phyloP scores from a whole-genome alignment of 768 basidiomycete genomes.

The Boletus subcaerulescens region DNA sequence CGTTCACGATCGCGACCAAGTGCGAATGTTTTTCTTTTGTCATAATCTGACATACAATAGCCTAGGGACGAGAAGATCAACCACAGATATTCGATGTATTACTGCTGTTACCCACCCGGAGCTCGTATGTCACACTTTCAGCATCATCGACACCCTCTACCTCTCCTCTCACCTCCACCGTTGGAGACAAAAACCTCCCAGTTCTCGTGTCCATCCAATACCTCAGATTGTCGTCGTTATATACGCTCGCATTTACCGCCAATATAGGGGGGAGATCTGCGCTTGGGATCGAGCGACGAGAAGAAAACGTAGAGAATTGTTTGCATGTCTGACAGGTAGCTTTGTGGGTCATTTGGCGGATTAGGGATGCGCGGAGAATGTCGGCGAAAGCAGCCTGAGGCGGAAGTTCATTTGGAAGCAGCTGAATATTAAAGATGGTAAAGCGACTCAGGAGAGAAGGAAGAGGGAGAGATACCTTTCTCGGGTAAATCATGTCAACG shows the following conservation, averaged over 20 bases:
- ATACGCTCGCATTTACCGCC: constrained; percentile 80
- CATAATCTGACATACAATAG: constrained; percentile 77
- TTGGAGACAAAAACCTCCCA: constrained; percentile 54
- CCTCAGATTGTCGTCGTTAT: constrained; percentile 67
- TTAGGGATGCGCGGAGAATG: constrained; percentile 70
- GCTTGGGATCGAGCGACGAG: constrained; percentile 61
- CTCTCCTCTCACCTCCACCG: constrained; percentile 56
- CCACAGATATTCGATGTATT: neutral
- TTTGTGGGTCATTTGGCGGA: constrained; percentile 82
- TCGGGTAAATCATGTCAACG: constrained; percentile 83
- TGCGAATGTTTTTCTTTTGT: constrained; percentile 73
- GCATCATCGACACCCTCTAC: constrained; percentile 56
- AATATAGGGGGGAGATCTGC: constrained; percentile 77
- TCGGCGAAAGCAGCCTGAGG: constrained; percentile 54
- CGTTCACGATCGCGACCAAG: constrained; percentile 84
- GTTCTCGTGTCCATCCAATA: constrained; percentile 65
- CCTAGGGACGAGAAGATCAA: constrained; percentile 40
- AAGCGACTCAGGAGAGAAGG: neutral
- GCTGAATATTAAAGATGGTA: constrained; percentile 20
- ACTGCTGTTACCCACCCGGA: constrained; percentile 55
- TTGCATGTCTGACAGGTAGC: constrained; percentile 84
- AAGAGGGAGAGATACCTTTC: constrained; percentile 51
- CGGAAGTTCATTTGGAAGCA: constrained; percentile 35
- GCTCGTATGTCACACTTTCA: constrained; percentile 58
- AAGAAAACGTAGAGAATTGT: constrained; percentile 69